phyloP scores from a whole-genome alignment of 2,329 filamentous ascomycete species.

The Colletotrichum salicis region DNA sequence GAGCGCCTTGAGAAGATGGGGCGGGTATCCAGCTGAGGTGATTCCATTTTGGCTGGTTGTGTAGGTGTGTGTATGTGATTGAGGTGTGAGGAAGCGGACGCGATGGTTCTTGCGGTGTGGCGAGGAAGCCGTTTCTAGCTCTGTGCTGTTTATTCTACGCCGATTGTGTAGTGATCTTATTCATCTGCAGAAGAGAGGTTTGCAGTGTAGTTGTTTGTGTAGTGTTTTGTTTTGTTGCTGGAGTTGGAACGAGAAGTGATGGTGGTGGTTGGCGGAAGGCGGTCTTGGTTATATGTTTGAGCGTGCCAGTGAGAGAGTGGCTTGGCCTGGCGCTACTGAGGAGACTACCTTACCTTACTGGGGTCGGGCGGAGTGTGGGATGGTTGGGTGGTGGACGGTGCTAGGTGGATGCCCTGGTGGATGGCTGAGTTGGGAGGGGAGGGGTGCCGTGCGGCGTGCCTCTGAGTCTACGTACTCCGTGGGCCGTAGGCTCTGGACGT shows the following conservation, averaged over 20 bases:
- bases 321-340: slow-evolving; percentile 26
- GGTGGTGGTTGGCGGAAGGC: slow-evolving; percentile 14
- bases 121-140: neutral
- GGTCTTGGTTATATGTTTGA: slow-evolving; percentile 36
- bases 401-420: neutral
- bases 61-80: slow-evolving; percentile 28
- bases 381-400: neutral
- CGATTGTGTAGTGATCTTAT: neutral
- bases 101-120: neutral
- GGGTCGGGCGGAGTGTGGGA: slow-evolving; percentile 27
- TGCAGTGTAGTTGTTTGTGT: slow-evolving; percentile 9
- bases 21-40: slow-evolving; percentile 42
- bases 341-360: neutral
- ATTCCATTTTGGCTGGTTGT: slow-evolving; percentile 45
- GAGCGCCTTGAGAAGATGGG: slow-evolving; percentile 50
- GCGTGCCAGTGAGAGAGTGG: slow-evolving; percentile 10
- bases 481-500: neutral
- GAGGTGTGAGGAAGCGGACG: slow-evolving; percentile 2
- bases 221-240: slow-evolving; percentile 29
- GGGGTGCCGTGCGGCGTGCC: neutral
- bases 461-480: too few relatives aligned
- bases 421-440: slow-evolving; percentile 25
- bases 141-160: neutral
- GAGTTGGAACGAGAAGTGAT: neutral
- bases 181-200: slow-evolving; percentile 1